These are phyloP conservation scores for Penicillium sp. DNA, from an alignment of 2,329 filamentous ascomycete genomes.

Conservation along the genomic window DNA sequence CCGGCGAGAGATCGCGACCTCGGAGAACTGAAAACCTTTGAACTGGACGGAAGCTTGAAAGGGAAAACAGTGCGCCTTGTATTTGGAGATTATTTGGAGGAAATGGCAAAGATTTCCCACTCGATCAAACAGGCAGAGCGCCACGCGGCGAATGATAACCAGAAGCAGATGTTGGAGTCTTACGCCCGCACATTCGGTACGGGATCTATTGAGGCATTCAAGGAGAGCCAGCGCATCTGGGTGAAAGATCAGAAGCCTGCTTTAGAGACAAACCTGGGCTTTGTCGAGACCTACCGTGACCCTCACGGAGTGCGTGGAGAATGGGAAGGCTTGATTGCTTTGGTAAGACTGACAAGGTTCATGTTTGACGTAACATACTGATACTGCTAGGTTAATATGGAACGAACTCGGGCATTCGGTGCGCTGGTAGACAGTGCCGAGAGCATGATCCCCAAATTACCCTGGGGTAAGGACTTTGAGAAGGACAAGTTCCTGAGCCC, in stretches of 20 bases:
- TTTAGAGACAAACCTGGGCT: constrained; percentile 79
- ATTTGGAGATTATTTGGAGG: constrained; percentile 71
- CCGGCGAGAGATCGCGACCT: constrained; percentile 66
- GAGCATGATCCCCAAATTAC: constrained; percentile 80
- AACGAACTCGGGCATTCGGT: constrained; percentile 83
- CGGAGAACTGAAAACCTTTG: constrained; percentile 63
- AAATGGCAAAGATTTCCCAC: constrained; percentile 67
- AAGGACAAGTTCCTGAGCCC: constrained; percentile 95
- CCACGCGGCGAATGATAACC: constrained; percentile 70
- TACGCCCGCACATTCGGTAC: constrained; percentile 73
- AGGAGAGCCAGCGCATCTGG: constrained; percentile 78
- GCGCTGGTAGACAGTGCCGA: constrained; percentile 80
- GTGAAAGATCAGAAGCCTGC: constrained; percentile 78
- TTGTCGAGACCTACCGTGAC: constrained; percentile 83
- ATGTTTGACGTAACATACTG: constrained; percentile 29
- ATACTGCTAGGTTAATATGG: constrained; percentile 66
- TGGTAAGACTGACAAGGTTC: constrained; percentile 33
- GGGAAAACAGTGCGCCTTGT: constrained; percentile 69
- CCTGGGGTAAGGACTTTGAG: constrained; percentile 86
- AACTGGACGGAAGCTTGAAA: constrained; percentile 59
- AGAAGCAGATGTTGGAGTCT: constrained; percentile 70
- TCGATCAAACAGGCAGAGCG: constrained; percentile 67
- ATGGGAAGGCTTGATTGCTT: constrained; percentile 81
- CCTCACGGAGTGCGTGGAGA: constrained; percentile 78
- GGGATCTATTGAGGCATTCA: constrained; percentile 74